Evolutionary conservation across 805 yeast species (phyloP).

Genomic region (Hanseniaspora jakobsenii): DNA sequence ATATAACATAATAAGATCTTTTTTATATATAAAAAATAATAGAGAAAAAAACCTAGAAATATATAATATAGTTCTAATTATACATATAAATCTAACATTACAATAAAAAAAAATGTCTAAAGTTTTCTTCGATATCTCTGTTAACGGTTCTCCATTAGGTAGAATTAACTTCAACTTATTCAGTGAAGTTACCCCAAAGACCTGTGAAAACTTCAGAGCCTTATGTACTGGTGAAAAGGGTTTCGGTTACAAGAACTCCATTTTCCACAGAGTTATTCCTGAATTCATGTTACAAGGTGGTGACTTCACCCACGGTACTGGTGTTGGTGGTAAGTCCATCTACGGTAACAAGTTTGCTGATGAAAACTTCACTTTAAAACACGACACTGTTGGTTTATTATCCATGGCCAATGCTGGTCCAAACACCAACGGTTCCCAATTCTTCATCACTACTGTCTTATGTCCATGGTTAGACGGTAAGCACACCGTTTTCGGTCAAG

Average conservation of each 20-base stretch:
- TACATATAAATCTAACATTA: not conserved
- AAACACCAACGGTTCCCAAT: constrained; percentile 85
- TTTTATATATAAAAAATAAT: too few species aligned
- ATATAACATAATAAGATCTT: too few species aligned
- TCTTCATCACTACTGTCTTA: constrained; percentile 72
- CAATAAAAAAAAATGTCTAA: constrained; percentile 38
- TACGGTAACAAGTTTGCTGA: constrained; percentile 55
- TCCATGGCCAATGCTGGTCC: constrained; percentile 94
- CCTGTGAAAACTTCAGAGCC: constrained; percentile 72
- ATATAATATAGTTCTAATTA: not conserved
- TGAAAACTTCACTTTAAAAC: constrained; percentile 57
- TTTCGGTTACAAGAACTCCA: constrained; percentile 69
- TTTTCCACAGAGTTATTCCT: constrained; percentile 90
- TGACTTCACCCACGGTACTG: constrained; percentile 75
- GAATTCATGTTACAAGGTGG: constrained; percentile 96
- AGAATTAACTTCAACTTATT: constrained; percentile 29
- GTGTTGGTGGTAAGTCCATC: constrained; percentile 86
- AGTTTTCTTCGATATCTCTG: constrained; percentile 74
- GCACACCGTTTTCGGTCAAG: constrained; percentile 73
- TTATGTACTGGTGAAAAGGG: constrained; percentile 83
- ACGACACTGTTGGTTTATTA: constrained; percentile 67
- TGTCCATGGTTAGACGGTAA: constrained; percentile 70
- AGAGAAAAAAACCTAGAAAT: too few species aligned
- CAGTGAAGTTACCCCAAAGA: constrained; percentile 50
- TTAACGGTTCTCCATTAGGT: constrained; percentile 54